Evolutionary conservation across 129 eudicot genomes (phyloP).

Genomic region (Kitagawia praeruptora): DNA sequence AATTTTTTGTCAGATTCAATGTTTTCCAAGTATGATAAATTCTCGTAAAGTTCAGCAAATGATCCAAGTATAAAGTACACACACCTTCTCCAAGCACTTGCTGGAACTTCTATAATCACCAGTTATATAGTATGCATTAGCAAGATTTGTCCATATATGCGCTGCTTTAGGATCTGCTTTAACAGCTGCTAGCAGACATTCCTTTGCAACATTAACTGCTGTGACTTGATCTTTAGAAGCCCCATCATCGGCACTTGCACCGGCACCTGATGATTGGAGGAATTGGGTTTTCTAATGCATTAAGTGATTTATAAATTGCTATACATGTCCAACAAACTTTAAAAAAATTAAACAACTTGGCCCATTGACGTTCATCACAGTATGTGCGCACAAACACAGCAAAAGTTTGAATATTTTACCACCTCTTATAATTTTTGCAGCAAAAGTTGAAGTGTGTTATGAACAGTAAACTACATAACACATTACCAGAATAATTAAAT

Average conservation of each 20-base stretch:
- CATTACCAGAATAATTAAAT: constrained; percentile 6
- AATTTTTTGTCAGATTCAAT: neutral
- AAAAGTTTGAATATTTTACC: neutral
- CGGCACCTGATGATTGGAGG: constrained; percentile 50
- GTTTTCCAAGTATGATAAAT: neutral
- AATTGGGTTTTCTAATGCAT: constrained; percentile 1
- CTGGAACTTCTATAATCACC: constrained; percentile 75
- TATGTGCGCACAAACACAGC: neutral
- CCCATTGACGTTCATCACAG: neutral
- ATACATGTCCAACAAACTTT: too few species aligned
- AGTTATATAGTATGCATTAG: constrained; percentile 70
- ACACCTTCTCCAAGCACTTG: constrained; percentile 91
- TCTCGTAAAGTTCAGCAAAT: neutral
- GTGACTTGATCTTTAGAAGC: constrained; percentile 50
- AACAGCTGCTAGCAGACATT: constrained; percentile 78
- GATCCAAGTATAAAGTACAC: constrained; percentile 12
- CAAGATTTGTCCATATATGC: constrained; percentile 86
- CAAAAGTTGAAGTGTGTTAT: neutral
- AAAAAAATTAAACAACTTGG: neutral
- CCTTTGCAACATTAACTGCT: constrained; percentile 76
- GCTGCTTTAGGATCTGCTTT: constrained; percentile 76
- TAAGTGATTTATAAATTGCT: neutral
- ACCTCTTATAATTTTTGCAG: neutral
- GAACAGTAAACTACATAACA: neutral
- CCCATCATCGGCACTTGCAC: constrained; percentile 60